Conservation (phyloP, 768 basidiomycete species). For the Sarcomyxa edulis region DNA sequence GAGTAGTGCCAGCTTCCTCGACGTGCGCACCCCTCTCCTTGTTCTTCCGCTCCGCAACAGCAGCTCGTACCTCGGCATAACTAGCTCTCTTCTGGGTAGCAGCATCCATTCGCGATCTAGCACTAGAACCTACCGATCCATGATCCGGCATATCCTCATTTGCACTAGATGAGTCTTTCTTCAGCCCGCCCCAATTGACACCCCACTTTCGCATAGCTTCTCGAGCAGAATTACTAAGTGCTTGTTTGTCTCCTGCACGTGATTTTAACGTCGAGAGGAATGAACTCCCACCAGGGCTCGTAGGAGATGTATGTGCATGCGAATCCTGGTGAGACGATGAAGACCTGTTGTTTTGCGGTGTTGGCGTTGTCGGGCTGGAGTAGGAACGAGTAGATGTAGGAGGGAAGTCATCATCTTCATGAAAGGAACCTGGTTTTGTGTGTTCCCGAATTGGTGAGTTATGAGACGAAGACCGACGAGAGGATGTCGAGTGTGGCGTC, state of each 20-base stretch:
- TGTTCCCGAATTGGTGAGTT: conserved; percentile 37
- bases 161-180: conserved; percentile 40
- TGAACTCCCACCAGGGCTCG: conserved; percentile 49
- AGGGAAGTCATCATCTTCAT: conserved; percentile 6
- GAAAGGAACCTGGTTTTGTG: conserved; percentile 16
- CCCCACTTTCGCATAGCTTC: conserved; percentile 94
- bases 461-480: conserved; percentile 41
- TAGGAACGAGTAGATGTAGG: conserved; percentile 14
- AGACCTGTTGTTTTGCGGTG: conserved; percentile 27
- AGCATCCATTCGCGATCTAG: conserved; percentile 26
- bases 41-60: conserved; percentile 64
- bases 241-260: conserved; percentile 78
- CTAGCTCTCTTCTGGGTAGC: conserved; percentile 44
- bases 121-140: conserved; percentile 29
- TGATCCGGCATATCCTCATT: conserved; percentile 40
- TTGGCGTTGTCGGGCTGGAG: conserved; percentile 25
- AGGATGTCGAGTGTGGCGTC: conserved; percentile 2
- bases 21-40: conserved; percentile 27
- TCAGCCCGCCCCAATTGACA: conserved; percentile 67
- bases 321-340: conserved; percentile 8
- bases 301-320: conserved; percentile 25
- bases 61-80: conserved; percentile 72
- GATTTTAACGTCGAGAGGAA: conserved; percentile 80
- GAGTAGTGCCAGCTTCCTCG: conserved; percentile 1
- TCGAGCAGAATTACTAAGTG: conserved; percentile 76